Evolutionary conservation across 2,329 filamentous ascomycete species (phyloP).

Genomic region (Colletotrichum aenigma): DNA sequence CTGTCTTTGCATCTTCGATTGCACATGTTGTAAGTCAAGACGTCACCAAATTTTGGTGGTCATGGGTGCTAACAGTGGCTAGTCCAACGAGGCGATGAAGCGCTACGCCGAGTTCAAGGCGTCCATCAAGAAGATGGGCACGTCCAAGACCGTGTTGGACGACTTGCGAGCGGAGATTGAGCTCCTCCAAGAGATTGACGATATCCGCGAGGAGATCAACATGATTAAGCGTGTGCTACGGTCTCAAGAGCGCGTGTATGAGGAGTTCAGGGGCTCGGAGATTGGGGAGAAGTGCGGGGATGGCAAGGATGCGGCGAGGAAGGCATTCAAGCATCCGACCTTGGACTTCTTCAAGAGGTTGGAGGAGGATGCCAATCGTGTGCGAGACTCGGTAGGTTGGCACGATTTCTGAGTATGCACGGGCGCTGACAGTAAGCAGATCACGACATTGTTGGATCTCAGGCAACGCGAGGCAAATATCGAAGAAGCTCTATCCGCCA

Average conservation of each 20-base stretch:
- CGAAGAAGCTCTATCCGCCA: constrained; percentile 21
- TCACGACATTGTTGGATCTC: constrained; percentile 19
- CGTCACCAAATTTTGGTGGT: neutral
- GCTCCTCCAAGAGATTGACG: constrained; percentile 22
- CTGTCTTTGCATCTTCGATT: constrained; percentile 16
- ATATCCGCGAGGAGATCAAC: constrained; percentile 20
- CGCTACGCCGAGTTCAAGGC: constrained; percentile 20
- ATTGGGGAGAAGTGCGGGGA: neutral
- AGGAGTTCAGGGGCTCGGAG: constrained; percentile 10
- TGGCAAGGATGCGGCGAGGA: neutral
- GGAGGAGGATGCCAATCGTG: constrained; percentile 19
- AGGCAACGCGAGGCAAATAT: constrained; percentile 22
- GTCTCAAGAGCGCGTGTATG: constrained; percentile 21
- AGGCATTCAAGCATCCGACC: constrained; percentile 18
- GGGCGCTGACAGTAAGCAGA: too few relatives aligned
- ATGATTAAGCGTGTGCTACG: constrained; percentile 21
- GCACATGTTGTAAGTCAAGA: constrained; percentile 7
- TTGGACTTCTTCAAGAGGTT: constrained; percentile 20
- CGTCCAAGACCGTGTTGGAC: constrained; percentile 18
- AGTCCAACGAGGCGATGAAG: constrained; percentile 24
- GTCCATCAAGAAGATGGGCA: constrained; percentile 21
- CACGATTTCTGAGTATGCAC: too few relatives aligned
- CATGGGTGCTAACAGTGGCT: neutral
- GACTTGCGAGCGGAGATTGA: constrained; percentile 26
- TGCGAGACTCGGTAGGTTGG: constrained; percentile 19